These are phyloP conservation scores for Lachnellula cervina DNA, from an alignment of 2,329 filamentous ascomycete species.

Conservation along the genomic window DNA sequence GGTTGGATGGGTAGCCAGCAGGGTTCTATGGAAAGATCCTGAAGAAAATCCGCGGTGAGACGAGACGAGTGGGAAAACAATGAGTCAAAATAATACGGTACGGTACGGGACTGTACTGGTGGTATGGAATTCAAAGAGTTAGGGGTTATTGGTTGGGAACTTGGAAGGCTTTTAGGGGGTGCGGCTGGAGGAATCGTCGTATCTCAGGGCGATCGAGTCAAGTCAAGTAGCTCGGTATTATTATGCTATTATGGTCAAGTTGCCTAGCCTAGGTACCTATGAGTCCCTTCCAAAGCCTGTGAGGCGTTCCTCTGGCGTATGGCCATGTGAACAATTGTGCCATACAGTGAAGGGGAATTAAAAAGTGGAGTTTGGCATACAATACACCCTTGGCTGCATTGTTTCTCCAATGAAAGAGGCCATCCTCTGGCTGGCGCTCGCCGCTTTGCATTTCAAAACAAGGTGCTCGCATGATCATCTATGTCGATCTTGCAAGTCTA, in stretches of 20 bases:
- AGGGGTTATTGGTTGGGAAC: too few relatives aligned
- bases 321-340: constrained; percentile 9
- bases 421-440: neutral
- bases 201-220: neutral
- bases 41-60: too few relatives aligned
- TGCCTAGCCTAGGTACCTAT: neutral
- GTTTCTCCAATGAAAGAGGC: neutral
- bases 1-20: constrained; percentile 11
- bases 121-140: too few relatives aligned
- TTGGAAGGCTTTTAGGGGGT: too few relatives aligned
- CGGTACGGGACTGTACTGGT: too few relatives aligned
- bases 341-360: neutral
- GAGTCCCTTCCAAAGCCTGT: neutral
- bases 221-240: neutral
- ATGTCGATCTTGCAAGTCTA: constrained; percentile 22
- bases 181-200: constrained; percentile 2
- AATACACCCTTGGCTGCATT: neutral
- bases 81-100: too few relatives aligned
- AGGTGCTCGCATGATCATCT: constrained; percentile 28
- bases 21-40: too few relatives aligned
- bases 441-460: constrained; percentile 11
- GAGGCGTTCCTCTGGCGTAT: neutral
- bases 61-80: too few relatives aligned
- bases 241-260: neutral
- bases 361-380: too few relatives aligned